Evolutionary conservation across 208 protist species (phyloP).

Genomic region (Borovskyia barvae): DNA sequence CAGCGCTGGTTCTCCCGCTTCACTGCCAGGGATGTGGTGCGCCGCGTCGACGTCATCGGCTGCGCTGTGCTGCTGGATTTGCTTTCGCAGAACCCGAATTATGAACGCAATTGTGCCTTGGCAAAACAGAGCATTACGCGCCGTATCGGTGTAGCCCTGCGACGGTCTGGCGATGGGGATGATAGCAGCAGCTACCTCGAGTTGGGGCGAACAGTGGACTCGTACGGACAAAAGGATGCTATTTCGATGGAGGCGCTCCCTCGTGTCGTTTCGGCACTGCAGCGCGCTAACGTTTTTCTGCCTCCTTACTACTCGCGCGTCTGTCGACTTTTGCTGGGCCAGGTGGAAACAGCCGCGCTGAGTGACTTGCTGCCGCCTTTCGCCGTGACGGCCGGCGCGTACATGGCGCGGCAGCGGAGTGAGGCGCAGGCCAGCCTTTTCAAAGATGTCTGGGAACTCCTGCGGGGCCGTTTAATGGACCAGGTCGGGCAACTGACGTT

Average conservation of each 20-base stretch:
- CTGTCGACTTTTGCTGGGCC: slow-evolving; percentile 58
- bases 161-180: slow-evolving; percentile 5
- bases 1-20: slow-evolving; percentile 77
- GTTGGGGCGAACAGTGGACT: no score
- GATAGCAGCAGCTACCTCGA: neutral
- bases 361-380: slow-evolving; percentile 55
- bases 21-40: slow-evolving; percentile 54
- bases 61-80: slow-evolving; percentile 47
- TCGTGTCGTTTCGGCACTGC: slow-evolving; percentile 38
- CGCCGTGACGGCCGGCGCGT: slow-evolving; percentile 59
- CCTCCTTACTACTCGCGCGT: slow-evolving; percentile 68
- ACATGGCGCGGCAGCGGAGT: slow-evolving; percentile 37
- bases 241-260: slow-evolving; percentile 35
- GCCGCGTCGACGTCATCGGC: slow-evolving; percentile 37
- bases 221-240: no score
- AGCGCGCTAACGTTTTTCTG: slow-evolving; percentile 51
- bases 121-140: slow-evolving; percentile 32
- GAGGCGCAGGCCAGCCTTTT: slow-evolving; percentile 59
- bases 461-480: slow-evolving; percentile 60
- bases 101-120: slow-evolving; percentile 36
- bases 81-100: slow-evolving; percentile 27
- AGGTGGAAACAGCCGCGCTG: slow-evolving; percentile 53
- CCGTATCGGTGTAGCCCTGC: slow-evolving; percentile 28
- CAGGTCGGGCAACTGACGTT: slow-evolving; percentile 16
- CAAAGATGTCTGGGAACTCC: slow-evolving; percentile 75